These are phyloP conservation scores for Citrus sp. DNA, from an alignment of 345 rosid species.

Conservation along the genomic window DNA sequence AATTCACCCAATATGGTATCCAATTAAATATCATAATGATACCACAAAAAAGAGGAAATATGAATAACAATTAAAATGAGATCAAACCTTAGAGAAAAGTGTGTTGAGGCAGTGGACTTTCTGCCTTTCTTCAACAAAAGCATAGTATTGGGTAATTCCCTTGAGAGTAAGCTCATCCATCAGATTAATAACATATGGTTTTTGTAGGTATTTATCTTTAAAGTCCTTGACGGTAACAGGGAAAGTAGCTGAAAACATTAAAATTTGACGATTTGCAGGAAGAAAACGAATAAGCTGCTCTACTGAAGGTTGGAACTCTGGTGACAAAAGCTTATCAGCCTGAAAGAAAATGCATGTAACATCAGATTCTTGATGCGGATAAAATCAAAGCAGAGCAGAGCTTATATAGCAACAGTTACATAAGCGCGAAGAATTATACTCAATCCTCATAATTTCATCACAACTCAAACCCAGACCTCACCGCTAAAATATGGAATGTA, in stretches of 20 bases:
- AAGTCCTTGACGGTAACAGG: constrained; percentile 99
- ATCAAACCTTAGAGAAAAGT: constrained; percentile 91
- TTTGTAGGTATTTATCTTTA: constrained; percentile 81
- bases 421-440: not conserved
- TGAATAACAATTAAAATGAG: constrained; percentile 1
- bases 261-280: constrained; percentile 75
- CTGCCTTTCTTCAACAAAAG: constrained; percentile 99
- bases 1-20: constrained; percentile 14
- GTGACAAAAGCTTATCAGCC: constrained; percentile 99
- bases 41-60: not conserved
- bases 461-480: not conserved
- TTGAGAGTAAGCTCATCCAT: constrained; percentile 98
- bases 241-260: constrained; percentile 98
- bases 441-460: not conserved
- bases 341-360: constrained; percentile 31
- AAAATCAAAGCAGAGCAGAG: not conserved
- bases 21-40: not conserved
- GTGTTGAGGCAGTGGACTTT: constrained; percentile 99
- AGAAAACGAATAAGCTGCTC: constrained; percentile 92
- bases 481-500: not conserved
- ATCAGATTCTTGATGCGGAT: constrained; percentile 33
- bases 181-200: constrained; percentile 89
- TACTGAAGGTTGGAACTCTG: constrained; percentile 94
- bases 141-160: constrained; percentile 97
- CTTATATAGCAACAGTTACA: not conserved